Base-by-base conservation (phyloP, 768 basidiomycete species). In the Boletus speciosus region DNA sequence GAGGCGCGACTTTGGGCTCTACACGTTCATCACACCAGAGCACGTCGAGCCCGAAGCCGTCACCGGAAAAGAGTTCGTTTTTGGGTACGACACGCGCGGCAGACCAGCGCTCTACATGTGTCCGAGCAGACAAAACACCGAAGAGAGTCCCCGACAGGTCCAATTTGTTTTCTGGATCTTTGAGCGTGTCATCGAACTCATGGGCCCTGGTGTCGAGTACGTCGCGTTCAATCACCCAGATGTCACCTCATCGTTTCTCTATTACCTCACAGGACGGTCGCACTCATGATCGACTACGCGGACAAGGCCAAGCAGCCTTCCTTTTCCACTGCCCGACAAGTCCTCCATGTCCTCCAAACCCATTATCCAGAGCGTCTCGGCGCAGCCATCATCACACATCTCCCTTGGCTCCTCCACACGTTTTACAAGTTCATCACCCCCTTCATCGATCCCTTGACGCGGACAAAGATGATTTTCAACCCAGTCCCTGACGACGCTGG, bases 321-420 rank as follows among this genome's bases (percentile, higher is more conserved):
- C 7, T 47, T 82, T 12, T 31, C 61, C 0, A 73, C 67, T 10
- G 56, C 79, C 7, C 71, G 75, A 10, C 65, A 60, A 27, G 76
- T 81, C 12, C 76, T 87, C 49, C 70, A 77, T 66, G 86, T 90
- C 60, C 76, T 92, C 14, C 90, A 92, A 62, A 79, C 82, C 23
- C 90, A 93, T 65, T 93, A 92, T 62, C 91, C 91, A 0, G 93
- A 96, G 67, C 83, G 93, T 4, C 82, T 96, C 34, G 91, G 90
- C 25, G 66, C 76, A 12, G 81, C 90, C 1, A 70, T 91, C 40
- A 82, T 93, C 62, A 76, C 86, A 54, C 89, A 93, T 61, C 78
- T 93, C n/a, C 92, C 93, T 4, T 93, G 83, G 74, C 66, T 90
- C 47, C 65, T 93, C 47, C 82, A 81, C 51, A 76, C 81, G 0